Evolutionary conservation across 2,329 filamentous ascomycete genomes (phyloP).

Genomic region (Botrytis pseudocinerea): DNA sequence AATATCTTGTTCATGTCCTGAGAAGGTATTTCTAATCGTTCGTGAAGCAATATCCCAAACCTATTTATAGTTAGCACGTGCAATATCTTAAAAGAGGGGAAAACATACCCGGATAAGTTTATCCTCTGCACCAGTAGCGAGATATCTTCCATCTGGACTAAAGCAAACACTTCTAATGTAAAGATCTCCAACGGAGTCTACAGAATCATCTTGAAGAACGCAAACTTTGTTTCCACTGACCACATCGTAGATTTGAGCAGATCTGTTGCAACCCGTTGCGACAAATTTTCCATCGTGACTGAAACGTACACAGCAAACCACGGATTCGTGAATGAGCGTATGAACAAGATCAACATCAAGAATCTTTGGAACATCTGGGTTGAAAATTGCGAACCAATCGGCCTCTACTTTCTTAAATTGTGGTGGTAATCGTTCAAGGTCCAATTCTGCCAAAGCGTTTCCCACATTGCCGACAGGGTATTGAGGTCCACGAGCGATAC

Average conservation of each 20-base stretch:
- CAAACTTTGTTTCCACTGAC: slow-evolving; percentile 83
- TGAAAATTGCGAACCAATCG: slow-evolving; percentile 98
- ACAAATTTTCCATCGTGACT: slow-evolving; percentile 94
- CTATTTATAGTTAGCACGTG: slow-evolving; percentile 47
- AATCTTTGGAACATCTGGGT: slow-evolving; percentile 83
- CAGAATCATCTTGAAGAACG: slow-evolving; percentile 83
- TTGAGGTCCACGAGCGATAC: slow-evolving; percentile 48
- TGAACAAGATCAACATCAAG: slow-evolving; percentile 94
- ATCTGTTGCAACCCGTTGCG: slow-evolving; percentile 94
- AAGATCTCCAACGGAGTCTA: slow-evolving; percentile 85
- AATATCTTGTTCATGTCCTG: slow-evolving; percentile 98
- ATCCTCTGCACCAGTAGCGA: slow-evolving; percentile 95
- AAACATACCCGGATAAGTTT: slow-evolving; percentile 85
- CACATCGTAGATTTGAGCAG: slow-evolving; percentile 99
- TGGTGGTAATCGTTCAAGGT: slow-evolving; percentile 79
- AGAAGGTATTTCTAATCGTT: slow-evolving; percentile 87
- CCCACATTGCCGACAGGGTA: slow-evolving; percentile 52
- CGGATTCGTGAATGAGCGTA: slow-evolving; percentile 89
- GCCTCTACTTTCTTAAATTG: slow-evolving; percentile 84
- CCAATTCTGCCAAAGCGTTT: slow-evolving; percentile 80
- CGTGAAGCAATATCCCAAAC: slow-evolving; percentile 91
- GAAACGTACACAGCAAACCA: slow-evolving; percentile 97
- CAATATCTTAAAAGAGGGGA: slow-evolving; percentile 8
- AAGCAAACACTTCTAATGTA: slow-evolving; percentile 99
- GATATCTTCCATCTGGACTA: slow-evolving; percentile 89